Evolutionary conservation across 2,329 filamentous ascomycete genomes (phyloP).

Genomic region (Colletotrichum gloeosporioides): DNA sequence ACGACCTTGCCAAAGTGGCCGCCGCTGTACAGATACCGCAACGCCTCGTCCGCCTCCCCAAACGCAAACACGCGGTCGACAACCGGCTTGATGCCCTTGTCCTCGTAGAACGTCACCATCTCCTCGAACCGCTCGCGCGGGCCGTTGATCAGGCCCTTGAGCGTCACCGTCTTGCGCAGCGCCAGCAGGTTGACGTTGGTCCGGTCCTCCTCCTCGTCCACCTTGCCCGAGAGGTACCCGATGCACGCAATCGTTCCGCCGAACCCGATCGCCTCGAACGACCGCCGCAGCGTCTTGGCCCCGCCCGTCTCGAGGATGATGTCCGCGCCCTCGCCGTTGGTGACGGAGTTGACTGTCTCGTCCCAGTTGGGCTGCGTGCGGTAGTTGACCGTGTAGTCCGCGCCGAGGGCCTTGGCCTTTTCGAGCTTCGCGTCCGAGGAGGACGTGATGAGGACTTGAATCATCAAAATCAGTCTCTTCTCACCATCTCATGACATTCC

Average conservation of each 20-base stretch:
- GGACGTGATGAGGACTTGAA: slow-evolving; percentile 57
- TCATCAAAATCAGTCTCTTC: slow-evolving; percentile 44
- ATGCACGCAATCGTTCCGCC: slow-evolving; percentile 60
- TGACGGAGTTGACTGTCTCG: slow-evolving; percentile 50
- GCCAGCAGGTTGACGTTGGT: slow-evolving; percentile 65
- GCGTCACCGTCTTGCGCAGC: slow-evolving; percentile 49
- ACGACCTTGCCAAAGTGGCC: slow-evolving; percentile 65
- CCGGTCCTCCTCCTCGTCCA: slow-evolving; percentile 58
- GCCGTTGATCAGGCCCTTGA: slow-evolving; percentile 66
- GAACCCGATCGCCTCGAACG: slow-evolving; percentile 58
- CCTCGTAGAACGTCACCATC: slow-evolving; percentile 53
- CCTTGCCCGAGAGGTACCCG: slow-evolving; percentile 56
- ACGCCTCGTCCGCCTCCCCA: slow-evolving; percentile 51
- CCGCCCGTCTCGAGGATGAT: slow-evolving; percentile 62
- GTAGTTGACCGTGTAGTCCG: slow-evolving; percentile 60
- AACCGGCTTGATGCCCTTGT: slow-evolving; percentile 50
- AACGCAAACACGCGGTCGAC: slow-evolving; percentile 54
- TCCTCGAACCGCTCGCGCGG: slow-evolving; percentile 59
- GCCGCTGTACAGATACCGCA: slow-evolving; percentile 56
- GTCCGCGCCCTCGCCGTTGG: slow-evolving; percentile 52
- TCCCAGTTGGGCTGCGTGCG: slow-evolving; percentile 57
- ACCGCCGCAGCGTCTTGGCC: slow-evolving; percentile 54
- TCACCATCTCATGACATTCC: slow-evolving; percentile 29
- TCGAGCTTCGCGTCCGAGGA: slow-evolving; percentile 58
- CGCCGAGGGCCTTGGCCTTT: slow-evolving; percentile 53